Evolutionary conservation across 2,329 filamentous ascomycete genomes (phyloP).

Genomic region (Rutstroemia sp.): DNA sequence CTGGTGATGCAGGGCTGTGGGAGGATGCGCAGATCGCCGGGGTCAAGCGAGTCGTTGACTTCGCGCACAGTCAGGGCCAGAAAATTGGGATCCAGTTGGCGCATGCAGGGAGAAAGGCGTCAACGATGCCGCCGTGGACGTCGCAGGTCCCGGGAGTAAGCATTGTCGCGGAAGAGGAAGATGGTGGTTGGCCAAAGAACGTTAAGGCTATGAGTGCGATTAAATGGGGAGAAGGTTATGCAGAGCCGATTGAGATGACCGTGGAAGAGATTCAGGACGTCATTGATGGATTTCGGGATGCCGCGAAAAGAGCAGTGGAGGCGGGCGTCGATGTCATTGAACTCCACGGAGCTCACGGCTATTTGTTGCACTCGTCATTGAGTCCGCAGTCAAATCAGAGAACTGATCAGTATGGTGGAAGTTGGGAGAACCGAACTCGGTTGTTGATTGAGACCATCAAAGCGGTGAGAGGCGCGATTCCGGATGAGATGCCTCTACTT

Average conservation of each 20-base stretch:
- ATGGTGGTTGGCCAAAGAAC: conserved; percentile 50
- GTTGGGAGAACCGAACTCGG: conserved; percentile 64
- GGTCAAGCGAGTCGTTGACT: conserved; percentile 66
- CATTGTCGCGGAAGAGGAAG: conserved; percentile 42
- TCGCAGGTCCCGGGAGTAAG: conserved; percentile 30
- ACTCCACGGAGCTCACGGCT: conserved; percentile 75
- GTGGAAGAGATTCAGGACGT: conserved; percentile 58
- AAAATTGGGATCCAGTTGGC: conserved; percentile 73
- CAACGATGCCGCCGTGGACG: conserved; percentile 57
- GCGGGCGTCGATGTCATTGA: conserved; percentile 70
- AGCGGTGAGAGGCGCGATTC: conserved; percentile 53
- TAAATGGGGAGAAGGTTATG: conserved; percentile 54
- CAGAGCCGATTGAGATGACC: conserved; percentile 60
- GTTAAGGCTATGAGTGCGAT: conserved; percentile 45
- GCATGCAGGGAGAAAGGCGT: conserved; percentile 70
- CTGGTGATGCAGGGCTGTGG: conserved; percentile 76
- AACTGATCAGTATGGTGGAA: conserved; percentile 62
- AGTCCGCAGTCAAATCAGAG: conserved; percentile 63
- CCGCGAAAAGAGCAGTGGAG: conserved; percentile 52
- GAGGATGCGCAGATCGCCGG: conserved; percentile 68
- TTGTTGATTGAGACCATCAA: conserved; percentile 62
- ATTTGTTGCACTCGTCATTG: conserved; percentile 64
- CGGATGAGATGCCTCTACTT: conserved; percentile 62
- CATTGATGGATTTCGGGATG: conserved; percentile 53
- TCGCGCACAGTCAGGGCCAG: conserved; percentile 70